phyloP scores from a whole-genome alignment of 2,329 filamentous ascomycete species.

The Fusarium decemcellulare region DNA sequence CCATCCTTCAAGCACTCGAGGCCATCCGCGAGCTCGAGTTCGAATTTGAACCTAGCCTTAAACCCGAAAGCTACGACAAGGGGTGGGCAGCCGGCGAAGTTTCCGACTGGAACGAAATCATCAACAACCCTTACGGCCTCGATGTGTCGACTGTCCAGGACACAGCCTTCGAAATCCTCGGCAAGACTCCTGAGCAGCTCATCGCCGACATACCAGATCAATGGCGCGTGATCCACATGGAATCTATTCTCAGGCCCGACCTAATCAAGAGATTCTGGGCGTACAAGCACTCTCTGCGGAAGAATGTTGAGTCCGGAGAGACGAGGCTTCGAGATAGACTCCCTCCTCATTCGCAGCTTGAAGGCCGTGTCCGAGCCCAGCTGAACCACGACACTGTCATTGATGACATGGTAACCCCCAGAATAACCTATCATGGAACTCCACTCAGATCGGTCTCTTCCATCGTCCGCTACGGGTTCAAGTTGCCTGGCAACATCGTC shows the following conservation, averaged over 20 bases:
- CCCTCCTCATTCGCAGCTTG: constrained; percentile 31
- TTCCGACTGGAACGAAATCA: constrained; percentile 24
- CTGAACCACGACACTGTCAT: constrained; percentile 49
- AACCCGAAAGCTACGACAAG: neutral
- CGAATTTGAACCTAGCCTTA: neutral
- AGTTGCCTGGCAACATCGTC: constrained; percentile 51
- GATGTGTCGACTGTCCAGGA: constrained; percentile 38
- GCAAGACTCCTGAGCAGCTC: constrained; percentile 19
- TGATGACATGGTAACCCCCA: constrained; percentile 53
- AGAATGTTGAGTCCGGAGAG: constrained; percentile 31
- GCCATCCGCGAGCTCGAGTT: constrained; percentile 19
- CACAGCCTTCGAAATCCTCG: constrained; percentile 28
- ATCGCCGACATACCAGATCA: constrained; percentile 10
- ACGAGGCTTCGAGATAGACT: constrained; percentile 21
- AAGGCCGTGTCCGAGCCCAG: constrained; percentile 2
- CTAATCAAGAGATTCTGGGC: constrained; percentile 49
- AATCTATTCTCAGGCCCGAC: constrained; percentile 54
- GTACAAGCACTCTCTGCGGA: constrained; percentile 45
- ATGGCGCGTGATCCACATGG: constrained; percentile 55
- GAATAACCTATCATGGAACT: constrained; percentile 59
- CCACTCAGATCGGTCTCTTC: constrained; percentile 53
- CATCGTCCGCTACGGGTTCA: constrained; percentile 61
- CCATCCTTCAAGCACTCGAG: constrained; percentile 38
- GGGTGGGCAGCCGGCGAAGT: constrained; percentile 29
- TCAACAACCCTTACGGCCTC: constrained; percentile 35